Evolutionary conservation across 495 filamentous ascomycete species (phyloP), one percentile per base, ranked within the genome.

Genomic region (Penicillium subrubescens): DNA sequence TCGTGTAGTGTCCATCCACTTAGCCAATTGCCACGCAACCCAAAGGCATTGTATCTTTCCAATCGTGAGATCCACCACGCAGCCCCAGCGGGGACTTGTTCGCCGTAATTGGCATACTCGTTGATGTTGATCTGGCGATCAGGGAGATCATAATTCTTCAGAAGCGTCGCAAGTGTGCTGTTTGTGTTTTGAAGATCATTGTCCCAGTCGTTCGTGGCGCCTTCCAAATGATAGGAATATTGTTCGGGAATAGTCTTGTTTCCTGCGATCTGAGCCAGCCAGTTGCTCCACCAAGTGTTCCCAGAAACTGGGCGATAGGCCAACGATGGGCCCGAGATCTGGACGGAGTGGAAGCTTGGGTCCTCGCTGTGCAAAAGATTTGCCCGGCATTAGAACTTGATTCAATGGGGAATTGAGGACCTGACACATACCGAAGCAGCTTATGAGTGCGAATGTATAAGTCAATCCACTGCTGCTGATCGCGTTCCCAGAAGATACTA

Each of bases 21-120:
- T 1, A 71, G 67, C 80, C 80, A 81, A 33, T 82, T 81, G 7
- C 73, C 80, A 31, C 77, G 70, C 14, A 82, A 67, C 3, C 79
- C 79, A n/a, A 62, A 51, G 10, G 74, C 61, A 57, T 81, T 65
- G 35, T 73, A 68, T 8, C 79, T 68, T 61, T 82, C 80, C 2
- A 80, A 66, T 21, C 70, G 73, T 0, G 71, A 68, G 50, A 81
- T 79, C 65, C 73, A 79, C 74, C 74, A 82, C 0, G 74, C 77
- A 8, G 76, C 65, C 10, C 73, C 75, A 2, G 71, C 63, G 0
- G 79, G 76, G n/a, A 74, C 65, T 63, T 81, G 77, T 53, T 82
- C 73, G n/a, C 52, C 55, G 27, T 29, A 66, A 8, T 61, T 69
- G 29, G 67, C 79, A 62, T 82, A 82, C 56, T 82, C 79, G 57